These are phyloP conservation scores for Yamadazyma ubonensis DNA, from an alignment of 805 yeast genomes.

Conservation along the genomic window DNA sequence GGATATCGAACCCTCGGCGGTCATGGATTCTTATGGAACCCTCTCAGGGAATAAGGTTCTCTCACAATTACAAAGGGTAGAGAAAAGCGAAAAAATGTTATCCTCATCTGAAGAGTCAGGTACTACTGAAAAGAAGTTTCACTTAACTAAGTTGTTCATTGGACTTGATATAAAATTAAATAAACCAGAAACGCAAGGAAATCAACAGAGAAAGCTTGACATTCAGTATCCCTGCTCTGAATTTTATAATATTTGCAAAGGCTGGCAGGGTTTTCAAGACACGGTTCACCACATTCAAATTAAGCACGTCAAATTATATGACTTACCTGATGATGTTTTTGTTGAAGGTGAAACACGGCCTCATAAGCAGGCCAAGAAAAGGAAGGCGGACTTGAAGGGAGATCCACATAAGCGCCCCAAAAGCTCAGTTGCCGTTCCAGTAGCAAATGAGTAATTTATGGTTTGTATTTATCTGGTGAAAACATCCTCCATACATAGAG, in stretches of 20 bases:
- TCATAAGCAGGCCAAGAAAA: constrained; percentile 44
- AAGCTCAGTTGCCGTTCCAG: constrained; percentile 14
- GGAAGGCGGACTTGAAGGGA: constrained; percentile 27
- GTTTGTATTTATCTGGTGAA: background rate
- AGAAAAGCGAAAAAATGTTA: constrained; percentile 14
- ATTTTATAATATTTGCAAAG: constrained; percentile 75
- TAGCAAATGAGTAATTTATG: background rate
- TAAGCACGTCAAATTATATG: constrained; percentile 64
- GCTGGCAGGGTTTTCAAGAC: constrained; percentile 66
- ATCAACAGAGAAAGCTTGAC: constrained; percentile 51
- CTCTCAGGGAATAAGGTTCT: constrained; percentile 46
- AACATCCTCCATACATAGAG: constrained; percentile 7
- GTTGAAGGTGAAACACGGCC: constrained; percentile 75
- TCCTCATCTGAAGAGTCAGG: constrained; percentile 1
- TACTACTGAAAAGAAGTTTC: constrained; percentile 32
- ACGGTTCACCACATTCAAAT: constrained; percentile 59
- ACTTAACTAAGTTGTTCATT: constrained; percentile 73
- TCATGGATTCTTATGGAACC: constrained; percentile 64
- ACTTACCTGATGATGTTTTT: constrained; percentile 82
- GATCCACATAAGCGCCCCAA: constrained; percentile 24
- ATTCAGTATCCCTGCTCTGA: constrained; percentile 89
- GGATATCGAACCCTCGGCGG: constrained; percentile 26
- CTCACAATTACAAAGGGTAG: background rate
- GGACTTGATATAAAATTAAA: constrained; percentile 60
- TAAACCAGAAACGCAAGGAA: constrained; percentile 33